These are phyloP conservation scores for Aspergillus niger DNA, from an alignment of 2,329 filamentous ascomycete genomes.

Conservation along the genomic window DNA sequence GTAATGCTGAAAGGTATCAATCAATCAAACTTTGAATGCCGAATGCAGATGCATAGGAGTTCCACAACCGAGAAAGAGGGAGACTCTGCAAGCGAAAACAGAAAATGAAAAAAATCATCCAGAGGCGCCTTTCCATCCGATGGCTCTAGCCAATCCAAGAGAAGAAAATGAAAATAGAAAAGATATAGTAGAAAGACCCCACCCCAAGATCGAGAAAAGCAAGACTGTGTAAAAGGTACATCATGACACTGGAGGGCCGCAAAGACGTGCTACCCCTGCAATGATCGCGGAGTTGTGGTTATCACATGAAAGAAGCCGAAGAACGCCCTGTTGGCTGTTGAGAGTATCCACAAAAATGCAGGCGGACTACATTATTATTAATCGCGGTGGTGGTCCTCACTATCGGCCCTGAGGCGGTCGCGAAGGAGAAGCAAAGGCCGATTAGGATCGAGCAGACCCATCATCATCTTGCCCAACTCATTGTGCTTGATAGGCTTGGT, in stretches of 20 bases:
- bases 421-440: slow-evolving; percentile 46
- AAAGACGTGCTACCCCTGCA: background rate
- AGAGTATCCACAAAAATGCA: slow-evolving; percentile 1
- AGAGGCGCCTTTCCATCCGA: slow-evolving; percentile 23
- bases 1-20: slow-evolving; percentile 31
- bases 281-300: background rate
- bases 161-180: background rate
- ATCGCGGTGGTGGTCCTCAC: slow-evolving; percentile 20
- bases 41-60: slow-evolving; percentile 27
- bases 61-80: slow-evolving; percentile 12
- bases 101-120: slow-evolving; percentile 21
- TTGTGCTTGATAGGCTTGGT: slow-evolving; percentile 55
- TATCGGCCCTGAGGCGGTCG: slow-evolving; percentile 37
- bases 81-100: slow-evolving; percentile 13
- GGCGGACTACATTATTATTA: slow-evolving; percentile 12
- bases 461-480: slow-evolving; percentile 53
- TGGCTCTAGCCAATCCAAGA: slow-evolving; percentile 17
- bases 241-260: slow-evolving; percentile 10
- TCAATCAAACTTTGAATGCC: slow-evolving; percentile 22
- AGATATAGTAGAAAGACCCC: slow-evolving; percentile 4
- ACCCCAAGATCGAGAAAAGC: slow-evolving; percentile 18
- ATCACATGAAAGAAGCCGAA: background rate
- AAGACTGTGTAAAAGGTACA: slow-evolving; percentile 17
- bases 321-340: background rate
- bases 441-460: slow-evolving; percentile 48